phyloP scores from a whole-genome alignment of 2,329 filamentous ascomycete genomes.

The Xylariaceae sp. region DNA sequence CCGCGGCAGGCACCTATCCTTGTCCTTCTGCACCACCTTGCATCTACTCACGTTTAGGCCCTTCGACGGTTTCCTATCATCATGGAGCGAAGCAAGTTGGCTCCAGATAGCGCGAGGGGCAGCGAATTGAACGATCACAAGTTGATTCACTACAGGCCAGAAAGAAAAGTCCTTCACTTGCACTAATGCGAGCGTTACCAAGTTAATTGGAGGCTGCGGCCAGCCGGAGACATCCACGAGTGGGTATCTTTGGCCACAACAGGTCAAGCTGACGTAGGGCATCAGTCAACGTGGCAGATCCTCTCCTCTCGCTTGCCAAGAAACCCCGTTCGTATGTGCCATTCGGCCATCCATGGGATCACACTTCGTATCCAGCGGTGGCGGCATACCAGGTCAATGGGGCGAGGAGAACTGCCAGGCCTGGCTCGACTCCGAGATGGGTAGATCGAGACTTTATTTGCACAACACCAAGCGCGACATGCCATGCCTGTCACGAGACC shows the following conservation, averaged over 20 bases:
- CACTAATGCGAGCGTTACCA: constrained; percentile 12
- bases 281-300: constrained; percentile 29
- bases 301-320: constrained; percentile 19
- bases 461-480: constrained; percentile 8
- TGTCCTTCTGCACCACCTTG: not conserved
- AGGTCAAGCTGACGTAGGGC: constrained; percentile 13
- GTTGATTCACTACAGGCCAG: not conserved
- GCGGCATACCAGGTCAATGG: not conserved
- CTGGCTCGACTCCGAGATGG: constrained; percentile 3
- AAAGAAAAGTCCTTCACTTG: not conserved
- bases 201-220: not conserved
- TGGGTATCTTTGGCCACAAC: constrained; percentile 1
- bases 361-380: no score
- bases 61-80: not conserved
- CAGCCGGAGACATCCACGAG: not conserved
- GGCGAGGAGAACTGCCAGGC: not conserved
- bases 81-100: not conserved
- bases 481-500: constrained; percentile 8
- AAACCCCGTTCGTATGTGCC: not conserved
- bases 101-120: constrained; percentile 1
- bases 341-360: not conserved
- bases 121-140: not conserved
- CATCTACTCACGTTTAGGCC: not conserved
- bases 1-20: constrained; percentile 6
- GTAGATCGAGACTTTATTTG: not conserved